Evolutionary conservation across 2,329 filamentous ascomycete species (phyloP).

Genomic region (Cercospora beticola): DNA sequence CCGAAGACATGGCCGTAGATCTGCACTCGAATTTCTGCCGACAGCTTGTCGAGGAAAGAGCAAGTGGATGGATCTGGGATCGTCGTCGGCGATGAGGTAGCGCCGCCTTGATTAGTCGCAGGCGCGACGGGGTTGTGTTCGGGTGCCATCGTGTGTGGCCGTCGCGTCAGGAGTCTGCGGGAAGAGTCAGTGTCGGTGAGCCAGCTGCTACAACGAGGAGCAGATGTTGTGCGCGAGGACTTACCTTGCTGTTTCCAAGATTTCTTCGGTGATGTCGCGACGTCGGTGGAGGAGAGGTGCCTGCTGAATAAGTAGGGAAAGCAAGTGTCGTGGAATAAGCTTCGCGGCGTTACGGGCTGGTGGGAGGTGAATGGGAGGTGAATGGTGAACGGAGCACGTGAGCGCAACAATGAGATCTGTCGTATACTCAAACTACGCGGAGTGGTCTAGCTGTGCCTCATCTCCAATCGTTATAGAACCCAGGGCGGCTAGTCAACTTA

Average conservation of each 20-base stretch:
- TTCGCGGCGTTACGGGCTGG: not conserved
- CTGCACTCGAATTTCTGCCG: conserved; percentile 2
- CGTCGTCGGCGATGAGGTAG: no score
- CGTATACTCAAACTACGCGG: not conserved
- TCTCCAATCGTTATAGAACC: not conserved
- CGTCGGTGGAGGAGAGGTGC: not conserved
- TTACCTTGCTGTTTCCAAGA: not conserved
- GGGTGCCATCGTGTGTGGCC: not conserved
- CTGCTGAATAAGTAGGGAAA: not conserved
- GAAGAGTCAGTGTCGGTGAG: not conserved
- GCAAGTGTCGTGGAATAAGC: not conserved
- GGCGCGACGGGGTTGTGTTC: not conserved
- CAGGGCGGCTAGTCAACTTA: not conserved
- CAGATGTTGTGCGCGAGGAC: not conserved
- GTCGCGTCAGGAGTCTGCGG: not conserved
- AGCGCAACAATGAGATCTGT: not conserved
- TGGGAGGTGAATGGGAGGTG: not conserved
- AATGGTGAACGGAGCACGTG: not conserved
- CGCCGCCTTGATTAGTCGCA: not conserved
- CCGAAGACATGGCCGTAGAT: conserved; percentile 14
- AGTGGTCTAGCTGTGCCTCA: not conserved
- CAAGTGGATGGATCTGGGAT: not conserved
- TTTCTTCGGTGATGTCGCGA: not conserved
- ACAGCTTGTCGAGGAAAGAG: conserved; percentile 10
- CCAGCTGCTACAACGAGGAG: not conserved